Percentiles rank a stretch among this genome's conserved stretches.
These are phyloP conservation scores for Xylaria bambusicola DNA, from an alignment of 495 filamentous ascomycete species.

Conservation along the genomic window DNA sequence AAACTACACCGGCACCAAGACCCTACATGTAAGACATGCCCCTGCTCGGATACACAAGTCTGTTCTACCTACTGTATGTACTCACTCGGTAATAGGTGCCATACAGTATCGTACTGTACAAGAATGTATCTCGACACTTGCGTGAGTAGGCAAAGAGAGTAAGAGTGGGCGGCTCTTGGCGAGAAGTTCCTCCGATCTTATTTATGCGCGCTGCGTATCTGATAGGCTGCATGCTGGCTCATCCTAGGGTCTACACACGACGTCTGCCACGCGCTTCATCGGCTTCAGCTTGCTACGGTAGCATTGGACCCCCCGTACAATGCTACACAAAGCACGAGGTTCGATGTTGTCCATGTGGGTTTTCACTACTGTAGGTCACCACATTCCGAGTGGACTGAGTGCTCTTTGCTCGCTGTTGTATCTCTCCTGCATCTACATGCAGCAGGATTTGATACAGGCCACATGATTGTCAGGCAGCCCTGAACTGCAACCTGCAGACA, in stretches of 20 bases:
- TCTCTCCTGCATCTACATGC: slow-evolving; percentile 12
- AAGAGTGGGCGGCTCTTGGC: neutral
- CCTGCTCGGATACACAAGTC: too few species aligned
- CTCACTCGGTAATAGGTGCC: too few species aligned
- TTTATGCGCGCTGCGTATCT: neutral
- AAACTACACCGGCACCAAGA: neutral
- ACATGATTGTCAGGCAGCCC: slow-evolving; percentile 16
- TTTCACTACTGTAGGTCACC: neutral
- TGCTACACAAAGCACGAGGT: slow-evolving; percentile 11
- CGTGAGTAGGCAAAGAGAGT: too few species aligned
- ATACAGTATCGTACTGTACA: too few species aligned
- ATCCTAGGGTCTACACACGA: slow-evolving; percentile 2
- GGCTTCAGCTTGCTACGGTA: slow-evolving; percentile 20
- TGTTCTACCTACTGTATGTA: too few species aligned
- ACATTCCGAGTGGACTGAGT: neutral
- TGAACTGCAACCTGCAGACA: slow-evolving; percentile 19
- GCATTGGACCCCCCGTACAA: slow-evolving; percentile 12
- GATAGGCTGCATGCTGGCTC: slow-evolving; percentile 6
- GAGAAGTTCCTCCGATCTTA: slow-evolving; percentile 23
- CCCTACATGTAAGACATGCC: too few species aligned
- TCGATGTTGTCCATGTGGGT: neutral
- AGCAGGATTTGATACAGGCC: slow-evolving; percentile 15
- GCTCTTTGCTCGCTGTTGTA: neutral
- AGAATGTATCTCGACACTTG: neutral
- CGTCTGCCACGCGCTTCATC: slow-evolving; percentile 21